Evolutionary conservation across 208 protist species (phyloP).

Genomic region (Leishmania mexicana): DNA sequence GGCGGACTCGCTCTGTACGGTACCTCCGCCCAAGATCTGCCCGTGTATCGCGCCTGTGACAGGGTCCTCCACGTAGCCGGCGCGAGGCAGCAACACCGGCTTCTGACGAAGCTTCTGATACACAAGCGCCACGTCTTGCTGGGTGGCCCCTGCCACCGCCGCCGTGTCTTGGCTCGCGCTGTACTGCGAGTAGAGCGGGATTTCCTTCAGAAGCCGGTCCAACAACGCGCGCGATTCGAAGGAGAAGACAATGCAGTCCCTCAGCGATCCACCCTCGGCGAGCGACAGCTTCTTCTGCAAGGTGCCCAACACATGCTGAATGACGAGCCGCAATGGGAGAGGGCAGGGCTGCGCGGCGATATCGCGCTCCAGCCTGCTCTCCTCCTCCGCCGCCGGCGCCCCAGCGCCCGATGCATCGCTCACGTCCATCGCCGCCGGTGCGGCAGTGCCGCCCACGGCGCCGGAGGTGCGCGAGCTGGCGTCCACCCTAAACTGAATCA

Average conservation of each 20-base stretch:
- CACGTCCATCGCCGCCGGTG: not conserved
- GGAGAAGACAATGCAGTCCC: conserved; percentile 72
- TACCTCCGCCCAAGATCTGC: conserved; percentile 10
- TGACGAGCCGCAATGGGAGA: conserved; percentile 75
- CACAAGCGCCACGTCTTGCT: conserved; percentile 32
- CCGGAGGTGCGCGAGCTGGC: not conserved
- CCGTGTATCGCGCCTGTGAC: conserved; percentile 52
- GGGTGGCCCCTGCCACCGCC: not conserved
- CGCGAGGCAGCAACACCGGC: conserved; percentile 69
- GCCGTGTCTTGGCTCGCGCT: conserved; percentile 1
- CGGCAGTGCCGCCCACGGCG: not conserved
- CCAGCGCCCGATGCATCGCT: not conserved
- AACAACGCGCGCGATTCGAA: conserved; percentile 85
- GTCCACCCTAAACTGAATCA: conserved; percentile 25
- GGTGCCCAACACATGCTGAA: conserved; percentile 65
- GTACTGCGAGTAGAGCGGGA: conserved; percentile 68
- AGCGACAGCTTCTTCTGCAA: conserved; percentile 70
- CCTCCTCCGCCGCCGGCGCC: not conserved
- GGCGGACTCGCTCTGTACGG: not conserved
- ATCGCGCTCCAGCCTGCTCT: conserved; percentile 56
- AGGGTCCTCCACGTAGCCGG: conserved; percentile 54
- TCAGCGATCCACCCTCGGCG: conserved; percentile 71
- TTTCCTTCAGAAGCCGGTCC: conserved; percentile 85
- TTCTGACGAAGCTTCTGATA: conserved; percentile 74
- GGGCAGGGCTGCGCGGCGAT: conserved; percentile 81